Conservation (phyloP, 169 alveolate species). For the Cryptosporidium bovis region DNA sequence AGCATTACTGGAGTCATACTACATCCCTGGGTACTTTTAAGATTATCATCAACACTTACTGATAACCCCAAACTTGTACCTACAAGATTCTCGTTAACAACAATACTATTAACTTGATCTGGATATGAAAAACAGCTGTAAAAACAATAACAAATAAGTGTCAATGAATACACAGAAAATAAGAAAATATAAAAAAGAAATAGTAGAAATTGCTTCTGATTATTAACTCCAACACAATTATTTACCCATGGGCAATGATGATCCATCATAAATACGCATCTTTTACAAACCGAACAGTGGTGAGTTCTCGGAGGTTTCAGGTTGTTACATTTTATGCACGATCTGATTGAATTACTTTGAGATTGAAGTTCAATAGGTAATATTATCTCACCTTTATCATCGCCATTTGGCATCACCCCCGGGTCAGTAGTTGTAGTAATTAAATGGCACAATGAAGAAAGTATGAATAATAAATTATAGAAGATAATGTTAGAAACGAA, state of each 20-base stretch:
- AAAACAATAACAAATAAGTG: conserved; percentile 34
- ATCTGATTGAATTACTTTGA: conserved; percentile 42
- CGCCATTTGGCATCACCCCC: conserved; percentile 48
- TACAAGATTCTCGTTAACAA: not conserved
- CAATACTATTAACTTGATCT: not conserved
- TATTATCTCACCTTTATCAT: conserved; percentile 45
- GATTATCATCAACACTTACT: not conserved
- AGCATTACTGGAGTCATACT: conserved; percentile 19
- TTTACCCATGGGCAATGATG: conserved; percentile 97
- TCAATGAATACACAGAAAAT: conserved; percentile 38
- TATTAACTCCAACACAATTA: conserved; percentile 92
- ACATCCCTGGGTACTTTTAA: conserved; percentile 3
- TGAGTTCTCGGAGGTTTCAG: conserved; percentile 89
- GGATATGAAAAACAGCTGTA: conserved; percentile 42
- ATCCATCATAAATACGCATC: conserved; percentile 89
- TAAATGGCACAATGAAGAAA: conserved; percentile 43
- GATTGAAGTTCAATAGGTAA: conserved; percentile 70
- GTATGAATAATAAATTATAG: conserved; percentile 25
- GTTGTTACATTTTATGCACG: conserved; percentile 77
- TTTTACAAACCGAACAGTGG: conserved; percentile 90
- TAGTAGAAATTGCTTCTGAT: conserved; percentile 81
- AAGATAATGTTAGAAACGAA: conserved; percentile 18
- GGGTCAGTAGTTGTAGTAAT: conserved; percentile 54
- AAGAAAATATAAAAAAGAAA: conserved; percentile 79
- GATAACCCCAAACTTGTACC: not conserved